Evolutionary conservation across 75 land plant species (phyloP), one percentile per base, ranked within the genome.

Genomic region (Sequoia sempervirens): DNA sequence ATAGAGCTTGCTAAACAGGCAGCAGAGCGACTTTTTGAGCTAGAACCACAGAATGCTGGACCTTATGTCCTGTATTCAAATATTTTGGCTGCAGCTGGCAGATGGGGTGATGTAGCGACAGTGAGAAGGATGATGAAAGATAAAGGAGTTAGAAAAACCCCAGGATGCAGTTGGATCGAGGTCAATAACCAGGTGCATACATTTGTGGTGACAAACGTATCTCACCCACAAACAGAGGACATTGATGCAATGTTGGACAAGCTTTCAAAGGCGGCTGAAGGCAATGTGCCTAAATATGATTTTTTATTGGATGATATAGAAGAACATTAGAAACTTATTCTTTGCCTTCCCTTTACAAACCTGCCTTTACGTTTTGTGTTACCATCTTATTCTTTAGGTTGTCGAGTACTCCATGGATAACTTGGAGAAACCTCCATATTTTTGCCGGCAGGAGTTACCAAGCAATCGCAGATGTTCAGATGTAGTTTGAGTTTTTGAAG

Each of bases 21-120:
- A 74, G 93, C 90, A 58, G 81, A 83, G 7, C 23, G 56, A 11
- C 87, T 87, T 36, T 81, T 92, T 58, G 84, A 88, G 38, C 84
- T 86, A 41, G 90, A 93, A 38, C 90, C 90, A 46, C 53, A 45
- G 9, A 90, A 89, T 85, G 79, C 90, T 53, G 86, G 88, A 47
- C 80, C 86, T 2, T 93, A 93, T 84, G 80, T 89, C 37, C 68
- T 91, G 36, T 86, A 90, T 14, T 86, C 91, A 36, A 88, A 82
- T 80, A 81, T 93, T 40, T 91, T 92, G 41, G 88, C 87, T 78
- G 85, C 80, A 34, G 83, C 86, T 30, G 89, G 88, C 32, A 84
- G 81, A 34, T 70, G 75, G 47, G 87, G 88, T 0, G 83, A 54
- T 46, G 89, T 52, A 41, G 82, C 81, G 82, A 83, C 85, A 46